Conservation (phyloP, 495 filamentous ascomycete genomes). For the Cenococcum geophilum region DNA sequence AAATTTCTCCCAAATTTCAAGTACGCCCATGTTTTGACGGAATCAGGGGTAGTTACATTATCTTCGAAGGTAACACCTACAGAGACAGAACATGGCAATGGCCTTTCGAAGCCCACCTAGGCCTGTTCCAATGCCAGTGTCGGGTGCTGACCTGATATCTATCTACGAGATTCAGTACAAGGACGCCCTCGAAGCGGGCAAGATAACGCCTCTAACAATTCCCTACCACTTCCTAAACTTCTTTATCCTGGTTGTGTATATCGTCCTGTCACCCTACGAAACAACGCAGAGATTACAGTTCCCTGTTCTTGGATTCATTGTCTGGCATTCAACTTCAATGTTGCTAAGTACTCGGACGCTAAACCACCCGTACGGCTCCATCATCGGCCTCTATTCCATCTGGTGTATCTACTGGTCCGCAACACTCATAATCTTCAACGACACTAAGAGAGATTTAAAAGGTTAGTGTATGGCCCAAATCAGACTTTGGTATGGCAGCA, state of each 20-base stretch:
- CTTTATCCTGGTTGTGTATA: background rate
- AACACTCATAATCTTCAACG: background rate
- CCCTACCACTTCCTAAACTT: background rate
- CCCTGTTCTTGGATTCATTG: background rate
- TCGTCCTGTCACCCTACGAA: background rate
- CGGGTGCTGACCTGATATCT: background rate
- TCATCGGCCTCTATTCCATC: background rate
- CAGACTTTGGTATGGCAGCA: background rate
- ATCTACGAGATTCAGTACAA: background rate
- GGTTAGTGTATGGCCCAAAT: background rate
- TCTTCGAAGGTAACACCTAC: too few species aligned
- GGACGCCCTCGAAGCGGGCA: background rate
- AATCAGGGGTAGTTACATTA: too few species aligned
- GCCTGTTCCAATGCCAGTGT: background rate
- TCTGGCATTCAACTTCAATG: background rate
- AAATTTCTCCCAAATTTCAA: too few species aligned
- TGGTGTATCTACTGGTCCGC: background rate
- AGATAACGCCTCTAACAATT: background rate
- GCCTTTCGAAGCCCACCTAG: background rate
- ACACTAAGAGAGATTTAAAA: background rate
- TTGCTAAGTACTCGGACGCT: background rate
- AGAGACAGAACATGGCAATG: background rate
- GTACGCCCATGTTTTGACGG: too few species aligned
- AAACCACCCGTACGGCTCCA: background rate
- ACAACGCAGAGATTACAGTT: background rate